Conservation (phyloP, 1,139 yeast species). For the Suhomyces wounanorum region DNA sequence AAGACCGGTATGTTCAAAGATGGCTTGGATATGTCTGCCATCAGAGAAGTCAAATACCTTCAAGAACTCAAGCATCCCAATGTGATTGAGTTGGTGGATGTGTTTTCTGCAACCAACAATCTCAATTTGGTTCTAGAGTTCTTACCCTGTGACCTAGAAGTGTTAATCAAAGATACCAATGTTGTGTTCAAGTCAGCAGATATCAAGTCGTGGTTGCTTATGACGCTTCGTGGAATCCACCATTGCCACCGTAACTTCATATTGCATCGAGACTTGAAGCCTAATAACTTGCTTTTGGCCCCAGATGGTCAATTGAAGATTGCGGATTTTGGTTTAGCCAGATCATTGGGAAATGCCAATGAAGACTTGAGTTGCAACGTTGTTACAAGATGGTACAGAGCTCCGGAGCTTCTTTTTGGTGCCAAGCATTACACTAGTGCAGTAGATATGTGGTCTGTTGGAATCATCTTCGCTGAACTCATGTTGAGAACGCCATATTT, state of each 20-base stretch:
- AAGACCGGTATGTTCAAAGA: constrained; percentile 93
- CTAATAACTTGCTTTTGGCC: constrained; percentile 77
- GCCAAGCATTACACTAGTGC: constrained; percentile 88
- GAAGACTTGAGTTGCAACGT: constrained; percentile 89
- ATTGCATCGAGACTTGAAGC: constrained; percentile 86
- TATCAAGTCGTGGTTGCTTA: constrained; percentile 88
- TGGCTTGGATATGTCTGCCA: constrained; percentile 97
- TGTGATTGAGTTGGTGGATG: constrained; percentile 86
- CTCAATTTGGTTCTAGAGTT: constrained; percentile 87
- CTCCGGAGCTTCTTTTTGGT: constrained; percentile 90
- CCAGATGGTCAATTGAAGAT: constrained; percentile 86
- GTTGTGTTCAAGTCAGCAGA: constrained; percentile 84
- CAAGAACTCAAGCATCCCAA: constrained; percentile 84
- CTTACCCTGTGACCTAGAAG: constrained; percentile 88
- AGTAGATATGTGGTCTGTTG: constrained; percentile 92
- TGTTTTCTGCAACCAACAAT: constrained; percentile 70
- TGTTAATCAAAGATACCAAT: constrained; percentile 76
- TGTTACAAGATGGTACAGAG: constrained; percentile 96
- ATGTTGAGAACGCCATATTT: constrained; percentile 94
- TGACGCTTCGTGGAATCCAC: constrained; percentile 92
- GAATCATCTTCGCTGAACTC: constrained; percentile 92
- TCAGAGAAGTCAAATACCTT: constrained; percentile 89
- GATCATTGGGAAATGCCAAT: constrained; percentile 77
- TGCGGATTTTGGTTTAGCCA: constrained; percentile 96
- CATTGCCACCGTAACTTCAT: constrained; percentile 93